Base-by-base conservation (phyloP, 2,329 filamentous ascomycete species). In the Pyrenochaeta sp. region DNA sequence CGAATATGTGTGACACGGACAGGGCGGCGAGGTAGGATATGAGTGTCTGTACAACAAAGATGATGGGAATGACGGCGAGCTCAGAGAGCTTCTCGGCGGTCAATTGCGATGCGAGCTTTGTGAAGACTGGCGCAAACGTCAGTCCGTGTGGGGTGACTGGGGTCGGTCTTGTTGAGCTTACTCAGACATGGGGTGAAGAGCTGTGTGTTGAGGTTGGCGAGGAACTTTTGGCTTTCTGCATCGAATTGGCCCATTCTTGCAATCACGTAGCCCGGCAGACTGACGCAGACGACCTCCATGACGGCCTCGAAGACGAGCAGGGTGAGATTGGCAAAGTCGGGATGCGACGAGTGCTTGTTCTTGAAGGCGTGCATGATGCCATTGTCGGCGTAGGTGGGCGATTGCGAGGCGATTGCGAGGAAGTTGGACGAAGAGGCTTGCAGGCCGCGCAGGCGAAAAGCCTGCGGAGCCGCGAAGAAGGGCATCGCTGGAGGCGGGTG, bases 121-220 rank as follows among this genome's bases (percentile, higher is more conserved):
- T 97, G 77, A 98, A 99, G 76, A 99, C 92, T 95, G 57, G 32
- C 14, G 3, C 7, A 20, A 4, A 23, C 31, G 49, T 67, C 49
- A 61, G 63, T 50, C 20, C 45, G n/a, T 11, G n/a, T 4, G n/a
- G 17, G 20, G 31, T 12, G 32, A 7, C 5, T 10, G 20, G 11
- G 10, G 14, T 30, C 12, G 27, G 18, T 41, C 23, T 27, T 27
- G 23, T 9, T 10, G 42, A 23, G 39, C 72, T 58, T 87, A 96
- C 91, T 96, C 60, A 99, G 87, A 75, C 95, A 98, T 61, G 95
- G 95, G 27, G 95, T 99, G 77, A 99, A 99, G 36, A 99, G 83
- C 80, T 90, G 91, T 54, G 97, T 92, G 75, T 99, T 99, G 64
- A 99, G 83, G 72, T 99, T 97, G 48, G 95, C 94, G 45, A 97